Conservation (phyloP, 2,329 filamentous ascomycete genomes). For the Amylocarpus encephaloides region DNA sequence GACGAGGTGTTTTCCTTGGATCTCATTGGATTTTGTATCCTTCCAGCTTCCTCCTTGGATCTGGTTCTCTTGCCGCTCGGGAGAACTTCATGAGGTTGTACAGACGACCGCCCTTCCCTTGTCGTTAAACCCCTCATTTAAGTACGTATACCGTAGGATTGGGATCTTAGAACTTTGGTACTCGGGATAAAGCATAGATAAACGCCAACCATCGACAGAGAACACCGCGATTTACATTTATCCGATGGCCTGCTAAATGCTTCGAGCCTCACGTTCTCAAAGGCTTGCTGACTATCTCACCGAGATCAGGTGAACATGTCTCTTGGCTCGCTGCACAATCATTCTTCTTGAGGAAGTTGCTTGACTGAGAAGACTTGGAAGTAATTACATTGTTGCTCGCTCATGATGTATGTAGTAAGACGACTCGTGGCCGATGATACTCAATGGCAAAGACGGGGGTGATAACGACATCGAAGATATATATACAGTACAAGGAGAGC, state of each 20-base stretch:
- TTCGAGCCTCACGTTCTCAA: slow-evolving; percentile 1
- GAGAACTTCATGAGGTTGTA: not conserved
- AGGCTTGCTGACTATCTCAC: not conserved
- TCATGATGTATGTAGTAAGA: not conserved
- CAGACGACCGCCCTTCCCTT: not conserved
- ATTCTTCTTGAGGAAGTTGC: slow-evolving; percentile 8
- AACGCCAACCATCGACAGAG: not conserved
- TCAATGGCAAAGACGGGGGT: too few relatives aligned
- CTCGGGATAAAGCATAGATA: not conserved
- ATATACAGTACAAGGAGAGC: not conserved
- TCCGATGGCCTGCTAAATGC: not conserved
- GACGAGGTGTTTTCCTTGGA: not conserved
- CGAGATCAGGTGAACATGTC: not conserved
- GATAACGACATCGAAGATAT: not conserved
- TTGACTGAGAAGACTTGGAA: not conserved
- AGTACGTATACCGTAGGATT: not conserved
- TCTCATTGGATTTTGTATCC: not conserved
- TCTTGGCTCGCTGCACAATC: slow-evolving; percentile 6
- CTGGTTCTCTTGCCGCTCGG: not conserved
- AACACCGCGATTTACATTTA: not conserved
- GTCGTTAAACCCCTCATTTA: not conserved
- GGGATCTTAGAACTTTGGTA: not conserved
- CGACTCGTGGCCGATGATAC: not conserved
- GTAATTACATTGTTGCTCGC: not conserved
- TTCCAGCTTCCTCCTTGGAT: slow-evolving; percentile 2